Evolutionary conservation across 768 basidiomycete genomes (phyloP).

Genomic region (Tephrocybe sp.): DNA sequence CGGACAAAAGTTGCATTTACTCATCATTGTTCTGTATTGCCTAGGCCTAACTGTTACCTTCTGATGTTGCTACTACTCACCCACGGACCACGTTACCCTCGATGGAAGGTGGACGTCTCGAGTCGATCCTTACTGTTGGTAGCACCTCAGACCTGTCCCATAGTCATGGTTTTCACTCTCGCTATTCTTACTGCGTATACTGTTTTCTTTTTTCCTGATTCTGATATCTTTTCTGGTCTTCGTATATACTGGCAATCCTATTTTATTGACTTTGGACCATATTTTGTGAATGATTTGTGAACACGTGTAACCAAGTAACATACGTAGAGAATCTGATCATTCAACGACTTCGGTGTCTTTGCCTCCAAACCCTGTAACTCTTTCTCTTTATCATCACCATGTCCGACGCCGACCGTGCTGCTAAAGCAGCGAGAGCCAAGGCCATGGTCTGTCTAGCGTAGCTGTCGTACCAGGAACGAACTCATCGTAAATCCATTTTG

Average conservation of each 20-base stretch:
- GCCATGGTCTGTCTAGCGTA: constrained; percentile 56
- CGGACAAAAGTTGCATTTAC: constrained; percentile 17
- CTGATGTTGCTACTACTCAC: constrained; percentile 53
- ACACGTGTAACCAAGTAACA: neutral
- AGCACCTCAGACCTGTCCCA: constrained; percentile 30
- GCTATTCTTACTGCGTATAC: constrained; percentile 27
- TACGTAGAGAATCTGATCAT: constrained; percentile 3
- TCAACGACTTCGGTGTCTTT: too few relatives aligned
- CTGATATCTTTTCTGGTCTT: constrained; percentile 29
- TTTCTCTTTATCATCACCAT: constrained; percentile 22
- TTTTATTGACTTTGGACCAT: constrained; percentile 15
- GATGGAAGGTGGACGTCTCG: constrained; percentile 44
- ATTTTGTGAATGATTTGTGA: neutral
- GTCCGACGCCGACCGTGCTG: constrained; percentile 78
- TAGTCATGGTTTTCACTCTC: constrained; percentile 21
- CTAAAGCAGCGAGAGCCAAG: constrained; percentile 80
- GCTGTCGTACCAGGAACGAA: constrained; percentile 4
- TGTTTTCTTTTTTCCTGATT: constrained; percentile 27
- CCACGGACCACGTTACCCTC: constrained; percentile 38
- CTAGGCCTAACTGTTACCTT: constrained; percentile 38
- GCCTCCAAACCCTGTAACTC: too few relatives aligned
- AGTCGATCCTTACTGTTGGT: constrained; percentile 60
- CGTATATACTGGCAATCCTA: constrained; percentile 49
- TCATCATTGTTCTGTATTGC: constrained; percentile 19
- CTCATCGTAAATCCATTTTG: constrained; percentile 1